Evolutionary conservation across 1,284 basidiomycete genomes (phyloP).

Genomic region (Veloporphyrellus conicus): DNA sequence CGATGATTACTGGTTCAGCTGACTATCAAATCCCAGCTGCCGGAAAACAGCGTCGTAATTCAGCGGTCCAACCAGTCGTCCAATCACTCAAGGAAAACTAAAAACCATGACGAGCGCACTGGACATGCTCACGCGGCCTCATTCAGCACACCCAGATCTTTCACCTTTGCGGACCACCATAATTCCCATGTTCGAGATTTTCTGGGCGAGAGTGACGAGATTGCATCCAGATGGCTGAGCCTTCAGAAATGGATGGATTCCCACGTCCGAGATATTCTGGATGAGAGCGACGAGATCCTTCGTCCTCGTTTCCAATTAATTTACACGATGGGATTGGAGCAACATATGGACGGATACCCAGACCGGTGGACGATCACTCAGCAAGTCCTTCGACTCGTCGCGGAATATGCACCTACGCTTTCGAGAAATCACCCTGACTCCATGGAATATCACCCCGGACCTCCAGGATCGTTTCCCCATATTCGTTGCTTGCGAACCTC

Average conservation of each 20-base stretch:
- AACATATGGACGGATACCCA: conserved; percentile 39
- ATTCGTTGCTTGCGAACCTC: conserved; percentile 30
- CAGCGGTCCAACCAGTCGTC: background rate
- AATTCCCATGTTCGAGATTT: too few relatives aligned
- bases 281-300: conserved; percentile 51
- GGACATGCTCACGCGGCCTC: background rate
- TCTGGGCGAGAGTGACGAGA: too few relatives aligned
- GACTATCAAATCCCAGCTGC: background rate
- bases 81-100: background rate
- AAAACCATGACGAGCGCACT: background rate
- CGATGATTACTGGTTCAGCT: background rate
- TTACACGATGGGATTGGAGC: conserved; percentile 42
- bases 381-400: conserved; percentile 32
- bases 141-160: background rate
- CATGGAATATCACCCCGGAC: conserved; percentile 5
- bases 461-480: conserved; percentile 25
- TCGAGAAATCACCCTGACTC: conserved; percentile 16
- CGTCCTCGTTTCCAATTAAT: conserved; percentile 45
- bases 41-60: background rate
- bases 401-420: conserved; percentile 7
- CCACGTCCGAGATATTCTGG: conserved; percentile 42
- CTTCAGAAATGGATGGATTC: conserved; percentile 35
- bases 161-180: too few relatives aligned
- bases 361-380: conserved; percentile 45
- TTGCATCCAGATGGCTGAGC: conserved; percentile 9